These are phyloP conservation scores for Beauveria bassiana DNA, from an alignment of 2,329 filamentous ascomycete genomes.

Conservation along the genomic window DNA sequence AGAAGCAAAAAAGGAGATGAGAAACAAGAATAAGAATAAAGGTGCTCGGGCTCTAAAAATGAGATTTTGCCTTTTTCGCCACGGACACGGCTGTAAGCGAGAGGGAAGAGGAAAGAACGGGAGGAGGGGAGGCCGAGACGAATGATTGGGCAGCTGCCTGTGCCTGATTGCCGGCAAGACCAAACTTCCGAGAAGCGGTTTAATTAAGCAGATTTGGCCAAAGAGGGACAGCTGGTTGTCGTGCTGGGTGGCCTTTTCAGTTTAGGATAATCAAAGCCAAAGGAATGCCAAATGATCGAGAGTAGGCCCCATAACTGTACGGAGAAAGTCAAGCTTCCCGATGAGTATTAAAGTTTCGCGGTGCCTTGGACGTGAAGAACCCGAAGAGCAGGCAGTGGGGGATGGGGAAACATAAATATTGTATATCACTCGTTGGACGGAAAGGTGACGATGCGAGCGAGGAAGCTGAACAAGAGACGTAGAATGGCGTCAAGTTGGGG, in stretches of 20 bases:
- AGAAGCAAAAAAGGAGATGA: not conserved
- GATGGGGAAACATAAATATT: not conserved
- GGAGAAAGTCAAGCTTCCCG: not conserved
- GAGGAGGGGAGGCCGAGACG: not conserved
- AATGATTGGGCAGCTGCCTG: not conserved
- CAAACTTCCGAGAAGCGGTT: not conserved
- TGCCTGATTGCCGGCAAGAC: not conserved
- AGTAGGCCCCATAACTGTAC: not conserved
- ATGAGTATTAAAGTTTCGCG: constrained; percentile 5
- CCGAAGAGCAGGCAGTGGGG: not conserved
- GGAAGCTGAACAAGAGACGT: no score
- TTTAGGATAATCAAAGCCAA: not conserved
- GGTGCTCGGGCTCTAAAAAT: not conserved
- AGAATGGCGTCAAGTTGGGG: not conserved
- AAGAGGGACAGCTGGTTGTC: not conserved
- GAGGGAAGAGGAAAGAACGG: not conserved
- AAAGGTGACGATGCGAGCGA: not conserved
- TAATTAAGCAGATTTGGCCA: not conserved
- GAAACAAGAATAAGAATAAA: not conserved
- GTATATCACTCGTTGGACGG: no score
- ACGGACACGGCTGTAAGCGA: not conserved
- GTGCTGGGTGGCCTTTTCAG: not conserved
- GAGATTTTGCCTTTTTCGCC: not conserved
- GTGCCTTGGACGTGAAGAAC: not conserved
- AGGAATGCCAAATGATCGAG: constrained; percentile 6